phyloP scores from a whole-genome alignment of 257 asterid species.

The Solanum dulcamara region DNA sequence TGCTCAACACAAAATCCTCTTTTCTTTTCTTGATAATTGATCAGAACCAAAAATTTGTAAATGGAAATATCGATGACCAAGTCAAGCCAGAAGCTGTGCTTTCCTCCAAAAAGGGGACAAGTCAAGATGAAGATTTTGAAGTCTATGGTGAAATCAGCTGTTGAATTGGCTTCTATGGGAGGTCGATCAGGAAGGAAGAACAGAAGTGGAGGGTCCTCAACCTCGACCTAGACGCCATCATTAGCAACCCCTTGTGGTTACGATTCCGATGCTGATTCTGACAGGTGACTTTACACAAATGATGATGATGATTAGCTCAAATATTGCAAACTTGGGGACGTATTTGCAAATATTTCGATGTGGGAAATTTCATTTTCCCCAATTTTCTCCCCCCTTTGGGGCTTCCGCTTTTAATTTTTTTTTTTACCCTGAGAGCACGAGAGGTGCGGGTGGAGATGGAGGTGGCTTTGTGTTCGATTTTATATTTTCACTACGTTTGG shows the following conservation, averaged over 20 bases:
- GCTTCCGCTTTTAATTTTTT: too few species aligned
- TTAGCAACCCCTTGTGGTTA: not conserved
- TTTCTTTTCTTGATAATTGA: not conserved
- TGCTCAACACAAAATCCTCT: not conserved
- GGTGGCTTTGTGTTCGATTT: not conserved
- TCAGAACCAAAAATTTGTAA: not conserved
- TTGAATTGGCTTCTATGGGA: not conserved
- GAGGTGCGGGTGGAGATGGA: not conserved
- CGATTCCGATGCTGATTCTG: conserved; percentile 1
- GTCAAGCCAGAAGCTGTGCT: not conserved
- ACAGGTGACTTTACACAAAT: not conserved
- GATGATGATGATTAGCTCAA: not conserved
- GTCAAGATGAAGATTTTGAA: not conserved
- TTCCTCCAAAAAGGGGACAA: not conserved
- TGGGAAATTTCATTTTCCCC: not conserved
- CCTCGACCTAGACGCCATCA: not conserved
- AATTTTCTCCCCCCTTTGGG: not conserved
- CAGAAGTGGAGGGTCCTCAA: not conserved
- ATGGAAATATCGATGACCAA: not conserved
- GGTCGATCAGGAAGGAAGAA: not conserved
- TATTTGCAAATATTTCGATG: not conserved
- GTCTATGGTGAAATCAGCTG: not conserved
- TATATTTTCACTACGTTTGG: not conserved
- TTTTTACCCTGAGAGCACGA: not conserved
- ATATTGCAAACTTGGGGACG: not conserved